Percentiles rank a stretch among this genome's conserved stretches.
Evolutionary conservation across 2,329 filamentous ascomycete genomes (phyloP).

Genomic region (Scorias spongiosa): DNA sequence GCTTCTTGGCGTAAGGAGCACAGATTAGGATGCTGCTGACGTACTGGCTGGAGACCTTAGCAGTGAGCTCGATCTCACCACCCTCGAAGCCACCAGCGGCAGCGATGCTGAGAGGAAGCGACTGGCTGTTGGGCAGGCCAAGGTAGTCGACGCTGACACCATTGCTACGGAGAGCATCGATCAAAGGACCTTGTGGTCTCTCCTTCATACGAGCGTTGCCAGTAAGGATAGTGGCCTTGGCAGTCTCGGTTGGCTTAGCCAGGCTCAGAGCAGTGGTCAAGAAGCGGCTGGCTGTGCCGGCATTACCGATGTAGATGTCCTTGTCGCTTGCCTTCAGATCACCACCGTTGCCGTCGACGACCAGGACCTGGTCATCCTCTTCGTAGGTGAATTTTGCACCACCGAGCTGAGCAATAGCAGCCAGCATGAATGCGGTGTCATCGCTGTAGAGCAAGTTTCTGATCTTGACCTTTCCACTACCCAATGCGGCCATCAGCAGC

Average conservation of each 20-base stretch:
- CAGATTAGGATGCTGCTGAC: slow-evolving; percentile 95
- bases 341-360: slow-evolving; percentile 84
- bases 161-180: slow-evolving; percentile 76
- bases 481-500: slow-evolving; percentile 81
- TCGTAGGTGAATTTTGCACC: slow-evolving; percentile 89
- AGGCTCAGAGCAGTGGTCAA: slow-evolving; percentile 82
- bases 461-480: slow-evolving; percentile 70
- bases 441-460: slow-evolving; percentile 91
- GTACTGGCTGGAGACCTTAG: slow-evolving; percentile 97
- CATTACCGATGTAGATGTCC: slow-evolving; percentile 85
- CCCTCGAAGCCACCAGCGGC: slow-evolving; percentile 73
- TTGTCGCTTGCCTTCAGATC: slow-evolving; percentile 59
- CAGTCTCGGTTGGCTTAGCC: slow-evolving; percentile 47
- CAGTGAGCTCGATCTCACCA: slow-evolving; percentile 78
- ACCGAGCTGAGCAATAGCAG: slow-evolving; percentile 69
- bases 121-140: slow-evolving; percentile 66
- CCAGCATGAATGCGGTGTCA: slow-evolving; percentile 93
- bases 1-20: slow-evolving; percentile 87
- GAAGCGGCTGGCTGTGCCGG: slow-evolving; percentile 89
- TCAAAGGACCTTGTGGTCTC: slow-evolving; percentile 80
- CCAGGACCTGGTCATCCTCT: slow-evolving; percentile 77
- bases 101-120: slow-evolving; percentile 68
- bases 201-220: slow-evolving; percentile 95
- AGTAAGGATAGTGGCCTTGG: slow-evolving; percentile 63
- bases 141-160: slow-evolving; percentile 79